These are phyloP conservation scores for Botryotinia globosa DNA, from an alignment of 2,329 filamentous ascomycete genomes.

Conservation along the genomic window DNA sequence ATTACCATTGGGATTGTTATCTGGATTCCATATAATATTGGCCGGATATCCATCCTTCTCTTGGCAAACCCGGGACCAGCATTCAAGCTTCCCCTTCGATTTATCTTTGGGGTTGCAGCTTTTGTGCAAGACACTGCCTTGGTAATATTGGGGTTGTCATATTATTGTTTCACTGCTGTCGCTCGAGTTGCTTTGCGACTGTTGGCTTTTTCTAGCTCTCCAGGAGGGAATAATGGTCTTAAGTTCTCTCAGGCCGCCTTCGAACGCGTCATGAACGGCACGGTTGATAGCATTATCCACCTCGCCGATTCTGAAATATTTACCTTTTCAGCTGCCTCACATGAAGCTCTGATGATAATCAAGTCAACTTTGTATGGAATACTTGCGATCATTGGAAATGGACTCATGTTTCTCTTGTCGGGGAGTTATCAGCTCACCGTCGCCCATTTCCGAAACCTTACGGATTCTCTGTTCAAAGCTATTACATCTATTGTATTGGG, in stretches of 20 bases:
- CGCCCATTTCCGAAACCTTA: neutral
- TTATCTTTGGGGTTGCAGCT: conserved; percentile 72
- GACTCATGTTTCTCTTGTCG: conserved; percentile 46
- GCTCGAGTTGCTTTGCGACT: conserved; percentile 26
- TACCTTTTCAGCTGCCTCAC: conserved; percentile 73
- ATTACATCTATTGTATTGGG: conserved; percentile 30
- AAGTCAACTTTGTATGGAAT: conserved; percentile 51
- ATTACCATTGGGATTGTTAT: conserved; percentile 82
- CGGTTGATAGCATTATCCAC: conserved; percentile 47
- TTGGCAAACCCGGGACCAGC: conserved; percentile 73
- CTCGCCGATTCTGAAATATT: conserved; percentile 60
- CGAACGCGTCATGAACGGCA: conserved; percentile 47
- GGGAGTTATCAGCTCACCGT: conserved; percentile 43
- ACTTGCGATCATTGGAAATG: conserved; percentile 42
- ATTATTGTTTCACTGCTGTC: conserved; percentile 37
- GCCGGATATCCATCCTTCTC: conserved; percentile 77
- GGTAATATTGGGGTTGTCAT: conserved; percentile 58
- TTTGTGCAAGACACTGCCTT: conserved; percentile 73
- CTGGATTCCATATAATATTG: conserved; percentile 88
- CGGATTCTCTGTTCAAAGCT: neutral
- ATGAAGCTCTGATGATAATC: conserved; percentile 63
- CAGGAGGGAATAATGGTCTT: conserved; percentile 22
- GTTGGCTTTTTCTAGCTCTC: conserved; percentile 18
- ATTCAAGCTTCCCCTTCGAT: conserved; percentile 66
- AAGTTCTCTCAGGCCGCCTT: conserved; percentile 33